Evolutionary conservation across 139 green algal species (phyloP), one percentile per base, ranked within the genome.

Genomic region (Tetraselmis striata): DNA sequence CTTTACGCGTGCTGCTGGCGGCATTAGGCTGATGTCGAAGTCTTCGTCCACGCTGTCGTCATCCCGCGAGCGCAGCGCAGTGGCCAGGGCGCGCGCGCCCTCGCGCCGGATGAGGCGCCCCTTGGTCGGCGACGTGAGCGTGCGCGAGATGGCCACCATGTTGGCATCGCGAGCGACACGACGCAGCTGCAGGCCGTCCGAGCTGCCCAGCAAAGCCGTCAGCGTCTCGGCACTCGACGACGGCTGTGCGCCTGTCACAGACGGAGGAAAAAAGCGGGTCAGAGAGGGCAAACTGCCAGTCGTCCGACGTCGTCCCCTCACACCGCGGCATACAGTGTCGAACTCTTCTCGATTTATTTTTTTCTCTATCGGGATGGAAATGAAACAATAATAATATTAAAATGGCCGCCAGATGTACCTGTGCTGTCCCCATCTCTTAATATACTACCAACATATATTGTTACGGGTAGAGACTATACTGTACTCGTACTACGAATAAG

Each of bases 41-140:
- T 59, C 78, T 81, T 77, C 32, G 32, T 77, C 26, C 24, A 77
- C 32, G 18, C 59, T 29, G 29, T 84, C 76, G 22, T 84, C 29
- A 2, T 74, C 67, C 11, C 45, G 45, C 45, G 45, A 67, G 5
- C 45, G 45, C 5, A 67, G 18, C 45, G 45, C 45, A 18, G 18
- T 18, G 11, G 45, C 45, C 45, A 67, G 45, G 11, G 45, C 45
- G 45, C 45, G 45, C 45, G 45, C 45, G 11, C 45, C 45, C 45
- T 67, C 45, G 45, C 45, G 45, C 45, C 45, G 45, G 45, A 67
- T 67, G 11, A 67, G 45, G 45, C 45, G 5, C 45, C 45, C 45
- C 45, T 67, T 67, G 45, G 11, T 18, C 45, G 45, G 45, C 45
- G 45, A 5, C 45, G 45, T 18, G 11, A 67, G 18, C 5, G 45